Percentiles rank a stretch among this genome's conserved stretches.
Evolutionary conservation across 2,329 filamentous ascomycete species (phyloP).

Genomic region (Curvularia sp.): DNA sequence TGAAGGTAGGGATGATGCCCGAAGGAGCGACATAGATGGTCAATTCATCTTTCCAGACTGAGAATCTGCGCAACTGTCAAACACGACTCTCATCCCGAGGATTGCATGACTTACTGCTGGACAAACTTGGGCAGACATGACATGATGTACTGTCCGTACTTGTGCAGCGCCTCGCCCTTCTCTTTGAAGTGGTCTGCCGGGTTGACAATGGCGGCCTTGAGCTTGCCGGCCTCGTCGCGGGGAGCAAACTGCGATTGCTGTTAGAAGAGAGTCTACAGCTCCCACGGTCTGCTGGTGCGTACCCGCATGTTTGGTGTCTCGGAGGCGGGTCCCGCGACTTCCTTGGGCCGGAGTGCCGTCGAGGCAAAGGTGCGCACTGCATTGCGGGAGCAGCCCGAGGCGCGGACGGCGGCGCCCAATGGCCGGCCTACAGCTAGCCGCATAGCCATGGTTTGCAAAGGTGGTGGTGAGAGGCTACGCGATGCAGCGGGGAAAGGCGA

Average conservation of each 20-base stretch:
- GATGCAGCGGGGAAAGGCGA: constrained; percentile 33
- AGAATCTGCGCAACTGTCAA: constrained; percentile 65
- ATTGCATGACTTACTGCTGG: constrained; percentile 69
- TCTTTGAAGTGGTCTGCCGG: constrained; percentile 91
- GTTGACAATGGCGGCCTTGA: constrained; percentile 84
- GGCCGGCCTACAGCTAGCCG: constrained; percentile 51
- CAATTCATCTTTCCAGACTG: constrained; percentile 99
- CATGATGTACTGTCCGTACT: constrained; percentile 96
- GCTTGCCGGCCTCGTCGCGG: constrained; percentile 57
- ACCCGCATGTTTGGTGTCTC: constrained; percentile 58
- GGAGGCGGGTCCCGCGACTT: constrained; percentile 52
- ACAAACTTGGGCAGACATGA: constrained; percentile 96
- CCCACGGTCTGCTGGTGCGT: constrained; percentile 18
- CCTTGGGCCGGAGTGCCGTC: constrained; percentile 53
- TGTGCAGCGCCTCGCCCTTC: constrained; percentile 87
- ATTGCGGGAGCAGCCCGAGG: constrained; percentile 42
- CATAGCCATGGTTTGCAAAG: constrained; percentile 50
- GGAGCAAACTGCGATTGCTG: constrained; percentile 50
- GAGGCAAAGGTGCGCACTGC: constrained; percentile 55
- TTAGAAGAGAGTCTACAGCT: constrained; percentile 26
- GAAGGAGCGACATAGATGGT: constrained; percentile 89
- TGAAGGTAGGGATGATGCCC: constrained; percentile 89
- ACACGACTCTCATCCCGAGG: background rate
- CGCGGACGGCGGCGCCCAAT: constrained; percentile 49
- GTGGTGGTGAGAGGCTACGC: constrained; percentile 30